Base-by-base conservation (phyloP, 495 filamentous ascomycete genomes). In the Xylaria bambusicola region DNA sequence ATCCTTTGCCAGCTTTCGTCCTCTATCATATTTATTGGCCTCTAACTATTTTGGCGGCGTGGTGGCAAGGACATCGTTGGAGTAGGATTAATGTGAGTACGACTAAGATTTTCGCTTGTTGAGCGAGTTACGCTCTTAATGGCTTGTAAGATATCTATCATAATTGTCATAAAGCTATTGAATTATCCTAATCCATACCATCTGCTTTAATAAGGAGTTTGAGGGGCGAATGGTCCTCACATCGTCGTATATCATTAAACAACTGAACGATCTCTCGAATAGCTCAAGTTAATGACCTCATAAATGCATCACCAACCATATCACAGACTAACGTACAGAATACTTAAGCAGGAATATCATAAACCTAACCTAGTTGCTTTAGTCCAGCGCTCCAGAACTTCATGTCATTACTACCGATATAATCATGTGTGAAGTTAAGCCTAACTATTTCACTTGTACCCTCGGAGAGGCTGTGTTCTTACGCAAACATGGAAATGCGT, bases 11-110 rank as follows among this genome's bases (percentile, higher is more conserved):
- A 0, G 77, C 72, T 44, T 82, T 80, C 72, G 76, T 77, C 70
- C 67, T 85, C 2, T 86, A 86, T 67, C 82, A 85, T 55, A 73
- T 82, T 1, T 88, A 84, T 66, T 87, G 80, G 83, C 85, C 83
- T n/a, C 62, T 70, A 26, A 67, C 72, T 60, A 81, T 86, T 60
- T 12, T 74, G 17, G 51, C 57, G 6, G 61, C 68, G 53, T 58
- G 80, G 42, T 51, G 77, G 50, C 62, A 63, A 9, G 70, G 77
- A 41, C 75, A 55, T 57, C 73, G 65, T 49, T 87, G 84, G 84
- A 84, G 76, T 56, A 70, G 83, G 62, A 60, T 84, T 35, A 85
- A 87, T 72, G 81, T 85, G 9, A 81, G 80, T 49, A 87, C 85
- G 20, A 75, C 72, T 33, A 81, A 84, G 64, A 72, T 86, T 63